A percentile compares a stretch with the other conserved stretches of the same genome.
Conservation (phyloP, 2,329 filamentous ascomycete genomes). For the Coleophoma eucalyptorum region DNA sequence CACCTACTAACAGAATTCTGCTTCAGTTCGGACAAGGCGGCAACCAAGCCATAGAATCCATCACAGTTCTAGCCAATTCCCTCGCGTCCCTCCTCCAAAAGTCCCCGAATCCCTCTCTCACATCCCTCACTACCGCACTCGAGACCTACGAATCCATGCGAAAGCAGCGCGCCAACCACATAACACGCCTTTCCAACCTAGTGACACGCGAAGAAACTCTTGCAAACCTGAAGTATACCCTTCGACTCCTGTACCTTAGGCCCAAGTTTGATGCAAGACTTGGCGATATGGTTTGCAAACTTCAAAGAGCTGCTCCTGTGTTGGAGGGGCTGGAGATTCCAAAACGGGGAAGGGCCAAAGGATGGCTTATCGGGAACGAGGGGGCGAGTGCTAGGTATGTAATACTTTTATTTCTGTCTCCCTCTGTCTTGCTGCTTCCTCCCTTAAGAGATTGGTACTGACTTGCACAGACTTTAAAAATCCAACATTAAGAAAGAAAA, state of each 20-base stretch:
- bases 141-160: background rate
- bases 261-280: background rate
- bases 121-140: background rate
- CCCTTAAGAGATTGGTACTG: too few species aligned
- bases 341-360: too few species aligned
- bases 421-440: too few species aligned
- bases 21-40: slow-evolving; percentile 22
- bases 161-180: background rate
- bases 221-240: background rate
- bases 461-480: too few species aligned
- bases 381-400: too few species aligned
- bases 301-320: too few species aligned
- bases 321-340: too few species aligned
- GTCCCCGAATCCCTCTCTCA: background rate
- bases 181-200: background rate
- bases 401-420: too few species aligned
- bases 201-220: background rate
- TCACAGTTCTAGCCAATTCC: slow-evolving; percentile 24
- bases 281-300: background rate
- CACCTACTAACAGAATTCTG: too few species aligned
- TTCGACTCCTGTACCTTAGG: background rate
- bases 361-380: too few species aligned
- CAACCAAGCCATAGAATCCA: slow-evolving; percentile 32
- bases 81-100: background rate
- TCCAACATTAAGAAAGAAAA: too few species aligned